Conservation (phyloP, 768 basidiomycete genomes). For the Cubamyces sp. region DNA sequence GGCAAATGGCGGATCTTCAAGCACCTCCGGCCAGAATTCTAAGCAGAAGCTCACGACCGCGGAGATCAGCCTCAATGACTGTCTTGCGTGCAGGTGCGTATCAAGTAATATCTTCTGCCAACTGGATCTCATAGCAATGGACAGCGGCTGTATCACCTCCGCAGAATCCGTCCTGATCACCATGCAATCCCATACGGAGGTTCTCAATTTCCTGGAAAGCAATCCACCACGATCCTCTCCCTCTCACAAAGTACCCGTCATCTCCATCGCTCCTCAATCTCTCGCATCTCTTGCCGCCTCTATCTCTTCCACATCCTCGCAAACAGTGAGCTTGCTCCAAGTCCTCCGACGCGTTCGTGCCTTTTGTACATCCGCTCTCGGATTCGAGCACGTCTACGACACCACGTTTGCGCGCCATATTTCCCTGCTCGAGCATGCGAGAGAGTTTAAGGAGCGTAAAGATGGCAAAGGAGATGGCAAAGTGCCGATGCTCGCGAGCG, state of each 20-base stretch:
- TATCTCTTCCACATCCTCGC: slow-evolving; percentile 48
- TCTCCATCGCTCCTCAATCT: slow-evolving; percentile 90
- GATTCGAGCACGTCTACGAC: slow-evolving; percentile 86
- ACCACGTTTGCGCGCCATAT: slow-evolving; percentile 94
- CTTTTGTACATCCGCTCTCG: slow-evolving; percentile 69
- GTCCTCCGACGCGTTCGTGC: slow-evolving; percentile 72
- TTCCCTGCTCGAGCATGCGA: slow-evolving; percentile 77
- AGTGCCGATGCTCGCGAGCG: slow-evolving; percentile 92
- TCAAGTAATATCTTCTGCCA: neutral
- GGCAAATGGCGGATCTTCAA: slow-evolving; percentile 31
- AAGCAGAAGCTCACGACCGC: slow-evolving; percentile 84
- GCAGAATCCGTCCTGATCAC: slow-evolving; percentile 97
- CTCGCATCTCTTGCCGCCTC: slow-evolving; percentile 80
- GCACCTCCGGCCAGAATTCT: slow-evolving; percentile 17
- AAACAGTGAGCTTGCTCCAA: slow-evolving; percentile 52
- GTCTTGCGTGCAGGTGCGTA: slow-evolving; percentile 93
- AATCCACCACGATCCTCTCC: slow-evolving; percentile 49
- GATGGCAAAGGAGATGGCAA: slow-evolving; percentile 34
- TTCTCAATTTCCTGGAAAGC: slow-evolving; percentile 72
- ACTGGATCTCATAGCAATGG: slow-evolving; percentile 10
- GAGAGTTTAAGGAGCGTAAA: slow-evolving; percentile 80
- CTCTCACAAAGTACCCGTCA: slow-evolving; percentile 60
- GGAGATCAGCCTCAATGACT: slow-evolving; percentile 96
- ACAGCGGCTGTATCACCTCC: slow-evolving; percentile 96
- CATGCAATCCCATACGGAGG: slow-evolving; percentile 92